phyloP scores from a whole-genome alignment of 805 yeast genomes.

The Brettanomyces nanus region DNA sequence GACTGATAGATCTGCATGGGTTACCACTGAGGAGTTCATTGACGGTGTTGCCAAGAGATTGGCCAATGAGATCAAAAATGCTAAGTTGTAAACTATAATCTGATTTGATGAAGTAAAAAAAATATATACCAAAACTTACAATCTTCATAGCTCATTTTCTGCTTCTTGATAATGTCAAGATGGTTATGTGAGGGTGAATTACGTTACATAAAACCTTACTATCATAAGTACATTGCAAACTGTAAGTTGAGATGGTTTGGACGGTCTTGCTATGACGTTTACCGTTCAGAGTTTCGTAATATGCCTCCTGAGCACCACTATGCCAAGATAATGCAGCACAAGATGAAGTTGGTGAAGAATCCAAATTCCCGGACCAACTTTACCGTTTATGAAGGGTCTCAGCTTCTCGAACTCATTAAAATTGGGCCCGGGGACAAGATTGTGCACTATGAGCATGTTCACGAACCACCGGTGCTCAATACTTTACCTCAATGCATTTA shows the following conservation, averaged over 20 bases:
- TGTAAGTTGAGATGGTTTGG: conserved; percentile 11
- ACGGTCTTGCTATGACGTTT: conserved; percentile 10
- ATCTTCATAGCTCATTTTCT: too few relatives aligned
- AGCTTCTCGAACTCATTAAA: conserved; percentile 4
- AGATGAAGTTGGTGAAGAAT: conserved; percentile 8
- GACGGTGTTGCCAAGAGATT: conserved; percentile 72
- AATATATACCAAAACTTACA: too few relatives aligned
- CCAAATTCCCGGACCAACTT: not conserved
- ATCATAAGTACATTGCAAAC: conserved; percentile 8
- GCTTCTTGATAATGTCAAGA: not conserved
- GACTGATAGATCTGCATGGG: conserved; percentile 74
- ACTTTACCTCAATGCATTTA: conserved; percentile 20
- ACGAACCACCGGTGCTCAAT: conserved; percentile 34
- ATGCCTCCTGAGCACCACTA: conserved; percentile 5
- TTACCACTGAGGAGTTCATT: conserved; percentile 86
- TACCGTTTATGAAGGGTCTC: conserved; percentile 1
- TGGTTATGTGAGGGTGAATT: conserved; percentile 8
- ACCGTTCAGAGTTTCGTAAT: conserved; percentile 10
- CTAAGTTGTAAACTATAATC: conserved; percentile 3
- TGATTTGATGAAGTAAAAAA: too few relatives aligned
- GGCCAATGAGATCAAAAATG: conserved; percentile 11
- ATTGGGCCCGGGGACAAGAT: conserved; percentile 16
- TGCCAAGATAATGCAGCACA: conserved; percentile 8
- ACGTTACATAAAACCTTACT: conserved; percentile 12
- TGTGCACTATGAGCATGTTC: conserved; percentile 32